Evolutionary conservation across 306 rosid species (phyloP), one percentile per base, ranked within the genome.

Genomic region (Myrica gale): DNA sequence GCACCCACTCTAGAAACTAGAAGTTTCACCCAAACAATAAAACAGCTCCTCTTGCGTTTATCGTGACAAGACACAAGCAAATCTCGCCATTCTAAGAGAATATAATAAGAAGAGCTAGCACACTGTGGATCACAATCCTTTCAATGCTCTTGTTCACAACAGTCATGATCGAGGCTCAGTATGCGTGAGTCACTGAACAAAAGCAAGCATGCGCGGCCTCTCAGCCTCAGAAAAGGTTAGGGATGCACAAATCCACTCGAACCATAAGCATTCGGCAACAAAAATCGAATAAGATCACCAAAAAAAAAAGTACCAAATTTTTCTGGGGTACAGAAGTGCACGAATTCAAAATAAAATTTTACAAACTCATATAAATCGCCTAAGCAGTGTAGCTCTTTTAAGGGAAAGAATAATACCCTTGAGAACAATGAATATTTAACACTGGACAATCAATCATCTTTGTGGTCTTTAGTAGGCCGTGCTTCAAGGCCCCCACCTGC

Each of bases 401-500:
- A 10, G 71, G 70, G 68, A 63, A 88, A 81, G 75, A 83, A 75
- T 54, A 80, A 76, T 79, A 88, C 90, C 69, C 83, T 81, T 88
- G 89, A 96, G 88, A 74, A 74, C 74, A 72, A 82, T 78, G 77
- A 61, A 82, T 82, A 68, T 73, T 83, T 77, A 70, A 73, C 78
- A 58, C 69, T 76, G 73, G 81, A 81, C 1, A 52, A 76, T 84
- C 82, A 92, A 65, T 82, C 91, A 66, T 82, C 96, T 86, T 95
- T 92, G 78, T 5, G 71, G 19, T 72, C 90, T 78, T 85, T 88
- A 26, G 71, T 67, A 55, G 97, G 89, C 73, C 76, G 89, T 51
- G 91, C 85, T 82, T 90, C 99, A 45, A 89, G 89, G 54, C 99
- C 99, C 21, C 97, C 97, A 52, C 88, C 91, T 16, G 80, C 69